Evolutionary conservation across 768 basidiomycete species (phyloP), one percentile per base, ranked within the genome.

Genomic region (Kwoniella pini): DNA sequence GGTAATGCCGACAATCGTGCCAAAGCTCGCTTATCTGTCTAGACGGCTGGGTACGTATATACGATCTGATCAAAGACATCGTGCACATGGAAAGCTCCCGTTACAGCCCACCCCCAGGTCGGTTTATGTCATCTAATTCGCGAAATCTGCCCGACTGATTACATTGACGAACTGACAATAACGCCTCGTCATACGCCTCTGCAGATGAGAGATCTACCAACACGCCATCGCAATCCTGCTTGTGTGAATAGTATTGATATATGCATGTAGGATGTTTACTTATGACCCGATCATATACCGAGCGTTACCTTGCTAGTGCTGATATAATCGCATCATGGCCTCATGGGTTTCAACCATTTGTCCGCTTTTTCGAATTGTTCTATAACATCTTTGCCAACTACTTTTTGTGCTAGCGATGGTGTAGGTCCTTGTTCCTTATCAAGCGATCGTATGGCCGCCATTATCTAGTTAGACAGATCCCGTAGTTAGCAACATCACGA

Each of bases 351-450:
- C 67, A 97, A 82, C 92, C 93, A 97, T 61, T 85, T 86, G 79
- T 99, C 91, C 15, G 95, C 95, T 51, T 87, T 87, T 81, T 97
- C 93, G 80, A 97, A 99, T 81, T 94, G 90, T 79, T 91, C 89
- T 79, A 91, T 90, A 81, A 98, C 80, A 77, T 94, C 91, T 58
- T 85, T 84, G 78, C 88, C 80, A 42, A 94, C 90, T 36, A 87
- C 84, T 45, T 85, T 84, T 78, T 92, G 90, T 45, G 59, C 19
- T 30, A 72, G 24, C 4, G 57, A n/a, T 10, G 67, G 72, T 42
- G 60, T 55, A 19, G 76, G 68, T 12, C 71, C 69, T 58, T 77
- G 87, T 84, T 64, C 72, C 45, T 72, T 68, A 78, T 89, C 88
- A 78, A 98, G 82, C 70, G 90, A 87, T 80, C 92, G 83, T 84